Base-by-base conservation (phyloP, 2,329 filamentous ascomycete genomes). In the Rhynchosporium graminicola region DNA sequence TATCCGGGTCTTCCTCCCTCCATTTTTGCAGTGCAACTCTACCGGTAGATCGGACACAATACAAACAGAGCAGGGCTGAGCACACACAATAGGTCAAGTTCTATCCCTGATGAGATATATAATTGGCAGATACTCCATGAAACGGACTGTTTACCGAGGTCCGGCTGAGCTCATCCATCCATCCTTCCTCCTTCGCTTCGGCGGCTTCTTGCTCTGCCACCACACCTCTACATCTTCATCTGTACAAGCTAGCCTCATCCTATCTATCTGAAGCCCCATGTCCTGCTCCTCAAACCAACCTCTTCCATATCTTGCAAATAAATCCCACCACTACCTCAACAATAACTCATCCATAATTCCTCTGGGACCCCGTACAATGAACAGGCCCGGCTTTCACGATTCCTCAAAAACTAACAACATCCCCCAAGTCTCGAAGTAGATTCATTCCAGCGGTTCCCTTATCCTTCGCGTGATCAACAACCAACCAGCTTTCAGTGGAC, bases 81-180 rank as follows among this genome's bases (percentile, higher is more conserved):
- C 33, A 33, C 31, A 15, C 15, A n/a, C 33, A 52, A 38, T n/a
- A 4, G 36, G 50, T 52, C 31, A 40, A 26, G 36, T 38, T 52
- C 12, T 20, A 8, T 51, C 1, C 20, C 20, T 20, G 20, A 51
- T 51, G 29, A 33, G 7, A n/a, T 5, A 29, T 3, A 29, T 29
- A 31, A 4, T 48, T 6, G n/a, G 12, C n/a, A 28, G 26, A 10
- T 8, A 8, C 9, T 20, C 9, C 3, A 28, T 47, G 28, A 20
- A 28, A 38, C 2, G 52, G 38, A 56, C 52, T 31, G 20, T 43
- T 31, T 42, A 43, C 52, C 20, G 52, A 56, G 28, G 52, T 52
- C 50, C 52, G 52, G 52, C 52, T 56, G n/a, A 56, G 52, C 52
- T 56, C 52, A 43, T 26, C 15, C 51, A 55, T 43, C 51, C 51